These are phyloP conservation scores for Periconia sp. DNA, from an alignment of 2,329 filamentous ascomycete species.

Conservation along the genomic window DNA sequence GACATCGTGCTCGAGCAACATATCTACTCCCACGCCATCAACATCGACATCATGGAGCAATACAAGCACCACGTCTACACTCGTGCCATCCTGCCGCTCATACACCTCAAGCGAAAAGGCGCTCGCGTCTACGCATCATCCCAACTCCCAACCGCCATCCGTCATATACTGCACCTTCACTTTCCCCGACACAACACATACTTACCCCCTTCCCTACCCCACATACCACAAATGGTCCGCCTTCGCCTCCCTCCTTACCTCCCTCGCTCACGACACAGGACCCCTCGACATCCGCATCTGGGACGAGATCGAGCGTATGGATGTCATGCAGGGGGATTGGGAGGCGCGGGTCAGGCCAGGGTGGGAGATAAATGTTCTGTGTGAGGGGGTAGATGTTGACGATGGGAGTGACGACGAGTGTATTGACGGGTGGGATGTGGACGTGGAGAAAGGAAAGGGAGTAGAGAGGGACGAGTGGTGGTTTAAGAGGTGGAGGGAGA, in stretches of 20 bases:
- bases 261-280: not conserved
- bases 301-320: conserved; percentile 74
- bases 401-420: conserved; percentile 1
- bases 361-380: conserved; percentile 12
- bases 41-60: no score
- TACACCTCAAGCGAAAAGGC: no score
- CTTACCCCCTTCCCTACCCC: not conserved
- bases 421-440: no score
- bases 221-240: not conserved
- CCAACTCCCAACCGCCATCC: no score
- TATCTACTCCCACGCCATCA: no score
- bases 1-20: no score
- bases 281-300: conserved; percentile 21
- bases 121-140: no score
- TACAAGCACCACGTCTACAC: no score
- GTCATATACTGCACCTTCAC: no score
- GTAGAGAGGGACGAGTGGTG: conserved; percentile 8
- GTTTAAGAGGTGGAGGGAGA: conserved; percentile 12
- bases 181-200: no score
- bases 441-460: not conserved
- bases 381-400: conserved; percentile 3
- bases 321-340: conserved; percentile 82
- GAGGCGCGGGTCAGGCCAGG: conserved; percentile 22
- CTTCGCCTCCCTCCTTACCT: not conserved
- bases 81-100: no score